Percentiles rank a stretch among this genome's conserved stretches.
These are phyloP conservation scores for Diaporthe sp. DNA, from an alignment of 2,329 filamentous ascomycete species.

Conservation along the genomic window DNA sequence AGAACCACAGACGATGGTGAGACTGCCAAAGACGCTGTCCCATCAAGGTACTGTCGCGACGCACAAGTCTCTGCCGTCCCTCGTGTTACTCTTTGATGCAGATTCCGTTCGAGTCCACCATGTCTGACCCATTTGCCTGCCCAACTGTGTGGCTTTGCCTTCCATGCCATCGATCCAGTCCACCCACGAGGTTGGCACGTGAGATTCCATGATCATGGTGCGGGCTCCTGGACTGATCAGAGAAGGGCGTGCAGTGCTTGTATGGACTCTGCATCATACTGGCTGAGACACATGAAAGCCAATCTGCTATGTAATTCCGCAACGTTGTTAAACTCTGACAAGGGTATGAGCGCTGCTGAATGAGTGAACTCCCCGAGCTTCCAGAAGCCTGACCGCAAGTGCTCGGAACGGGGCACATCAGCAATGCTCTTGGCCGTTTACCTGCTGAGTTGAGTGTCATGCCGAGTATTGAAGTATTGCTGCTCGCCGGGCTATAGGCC, in stretches of 20 bases:
- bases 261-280: neutral
- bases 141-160: neutral
- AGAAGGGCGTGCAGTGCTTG: neutral
- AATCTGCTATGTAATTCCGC: neutral
- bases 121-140: constrained; percentile 29
- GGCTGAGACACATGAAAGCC: constrained; percentile 28
- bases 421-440: constrained; percentile 20
- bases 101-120: constrained; percentile 23
- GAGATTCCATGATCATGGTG: constrained; percentile 3
- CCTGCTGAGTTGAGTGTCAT: neutral
- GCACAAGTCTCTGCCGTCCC: constrained; percentile 27
- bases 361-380: neutral
- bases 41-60: constrained; percentile 8
- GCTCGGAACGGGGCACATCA: constrained; percentile 10
- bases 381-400: constrained; percentile 8
- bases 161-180: constrained; percentile 21
- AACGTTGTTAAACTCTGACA: neutral
- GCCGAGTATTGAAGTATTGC: neutral
- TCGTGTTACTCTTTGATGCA: constrained; percentile 28
- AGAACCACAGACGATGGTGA: constrained; percentile 36
- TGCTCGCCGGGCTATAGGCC: neutral
- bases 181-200: constrained; percentile 25
- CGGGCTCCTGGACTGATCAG: neutral
- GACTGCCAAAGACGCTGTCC: constrained; percentile 35
- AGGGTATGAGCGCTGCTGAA: neutral